Percentiles rank a stretch among this genome's conserved stretches.
Conservation (phyloP, 495 filamentous ascomycete species). For the Penicillium salamii region DNA sequence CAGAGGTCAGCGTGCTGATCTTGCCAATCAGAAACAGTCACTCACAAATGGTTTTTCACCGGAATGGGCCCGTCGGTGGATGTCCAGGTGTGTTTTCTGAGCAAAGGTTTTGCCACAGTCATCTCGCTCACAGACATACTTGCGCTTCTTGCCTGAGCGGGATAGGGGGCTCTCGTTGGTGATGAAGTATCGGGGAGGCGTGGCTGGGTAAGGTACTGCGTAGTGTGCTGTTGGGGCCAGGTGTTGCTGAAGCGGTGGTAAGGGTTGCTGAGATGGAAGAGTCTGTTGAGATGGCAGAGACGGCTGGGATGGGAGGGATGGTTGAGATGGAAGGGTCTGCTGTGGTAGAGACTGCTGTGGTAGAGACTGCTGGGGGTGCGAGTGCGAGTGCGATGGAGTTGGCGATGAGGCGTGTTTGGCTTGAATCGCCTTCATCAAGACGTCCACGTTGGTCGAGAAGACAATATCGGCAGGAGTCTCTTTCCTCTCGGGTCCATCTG, state of each 20-base stretch:
- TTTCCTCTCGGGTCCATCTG: slow-evolving; percentile 14
- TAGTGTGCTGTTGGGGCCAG: slow-evolving; percentile 26
- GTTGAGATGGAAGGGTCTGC: too few species aligned
- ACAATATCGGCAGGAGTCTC: slow-evolving; percentile 42
- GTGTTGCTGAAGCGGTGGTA: slow-evolving; percentile 35
- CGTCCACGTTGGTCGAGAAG: slow-evolving; percentile 82
- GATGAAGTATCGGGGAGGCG: slow-evolving; percentile 22
- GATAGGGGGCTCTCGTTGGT: slow-evolving; percentile 30
- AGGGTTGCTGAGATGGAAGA: slow-evolving; percentile 18
- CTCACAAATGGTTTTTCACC: slow-evolving; percentile 89
- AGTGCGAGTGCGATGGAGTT: not conserved
- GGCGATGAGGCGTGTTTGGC: slow-evolving; percentile 48
- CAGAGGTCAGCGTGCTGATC: slow-evolving; percentile 1
- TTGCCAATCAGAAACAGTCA: slow-evolving; percentile 7
- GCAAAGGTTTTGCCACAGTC: slow-evolving; percentile 80
- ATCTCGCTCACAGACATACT: slow-evolving; percentile 72
- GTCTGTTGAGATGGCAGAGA: too few species aligned
- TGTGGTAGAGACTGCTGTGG: slow-evolving; percentile 2
- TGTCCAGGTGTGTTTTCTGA: slow-evolving; percentile 93
- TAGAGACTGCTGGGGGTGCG: slow-evolving; percentile 26
- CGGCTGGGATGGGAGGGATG: too few species aligned
- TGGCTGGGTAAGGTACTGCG: slow-evolving; percentile 25
- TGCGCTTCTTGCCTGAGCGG: slow-evolving; percentile 39
- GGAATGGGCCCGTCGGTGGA: slow-evolving; percentile 85
- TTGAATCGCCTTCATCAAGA: slow-evolving; percentile 91